Conservation (phyloP, 495 filamentous ascomycete species). For the Neurospora sp. region DNA sequence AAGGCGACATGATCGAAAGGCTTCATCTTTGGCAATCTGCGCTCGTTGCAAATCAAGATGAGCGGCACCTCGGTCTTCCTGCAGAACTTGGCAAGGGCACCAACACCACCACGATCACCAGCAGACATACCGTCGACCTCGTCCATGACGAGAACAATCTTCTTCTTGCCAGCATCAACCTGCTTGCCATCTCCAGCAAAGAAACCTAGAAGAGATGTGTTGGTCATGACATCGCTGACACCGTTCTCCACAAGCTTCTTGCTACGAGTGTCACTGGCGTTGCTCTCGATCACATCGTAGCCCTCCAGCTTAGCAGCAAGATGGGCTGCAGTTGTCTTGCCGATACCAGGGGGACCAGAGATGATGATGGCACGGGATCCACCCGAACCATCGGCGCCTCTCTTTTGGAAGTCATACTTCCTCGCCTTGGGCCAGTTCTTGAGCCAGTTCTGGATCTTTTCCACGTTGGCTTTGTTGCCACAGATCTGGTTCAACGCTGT, state of each 20-base stretch:
- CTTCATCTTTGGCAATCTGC: constrained; percentile 90
- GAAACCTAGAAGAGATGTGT: constrained; percentile 83
- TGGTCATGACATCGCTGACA: constrained; percentile 80
- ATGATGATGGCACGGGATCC: constrained; percentile 77
- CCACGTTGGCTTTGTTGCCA: constrained; percentile 85
- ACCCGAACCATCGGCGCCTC: constrained; percentile 74
- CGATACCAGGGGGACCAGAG: constrained; percentile 90
- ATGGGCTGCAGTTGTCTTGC: constrained; percentile 96
- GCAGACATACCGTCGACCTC: constrained; percentile 99
- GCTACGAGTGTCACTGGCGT: constrained; percentile 93
- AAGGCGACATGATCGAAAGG: constrained; percentile 80
- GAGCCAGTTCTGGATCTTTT: constrained; percentile 83
- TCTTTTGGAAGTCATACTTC: constrained; percentile 63
- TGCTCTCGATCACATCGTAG: constrained; percentile 88
- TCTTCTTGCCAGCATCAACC: constrained; percentile 73
- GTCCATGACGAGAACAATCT: constrained; percentile 94
- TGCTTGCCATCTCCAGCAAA: constrained; percentile 79
- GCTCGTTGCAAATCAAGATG: constrained; percentile 96
- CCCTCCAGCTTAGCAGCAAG: constrained; percentile 87
- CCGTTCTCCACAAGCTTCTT: constrained; percentile 92
- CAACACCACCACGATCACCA: constrained; percentile 91
- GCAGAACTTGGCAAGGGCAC: constrained; percentile 84
- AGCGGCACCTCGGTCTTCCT: constrained; percentile 92
- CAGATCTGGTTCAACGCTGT: constrained; percentile 77
- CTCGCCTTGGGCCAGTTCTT: constrained; percentile 66